phyloP scores from a whole-genome alignment of 176 grass and related monocot genomes.

The Raddia guianensis region DNA sequence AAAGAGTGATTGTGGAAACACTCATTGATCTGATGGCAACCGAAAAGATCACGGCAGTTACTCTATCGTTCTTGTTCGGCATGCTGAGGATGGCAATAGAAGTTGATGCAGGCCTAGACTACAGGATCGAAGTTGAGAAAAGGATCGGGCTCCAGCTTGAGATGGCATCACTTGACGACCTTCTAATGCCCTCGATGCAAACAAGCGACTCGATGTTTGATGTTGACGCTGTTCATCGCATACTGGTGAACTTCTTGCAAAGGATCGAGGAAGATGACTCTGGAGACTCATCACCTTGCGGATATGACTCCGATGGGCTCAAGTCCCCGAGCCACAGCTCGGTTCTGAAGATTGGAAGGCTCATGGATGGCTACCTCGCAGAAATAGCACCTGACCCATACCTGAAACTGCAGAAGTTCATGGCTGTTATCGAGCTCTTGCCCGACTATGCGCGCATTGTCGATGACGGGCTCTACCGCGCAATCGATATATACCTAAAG shows the following conservation, averaged over 20 bases:
- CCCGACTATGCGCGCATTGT: slow-evolving; percentile 84
- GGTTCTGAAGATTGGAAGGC: slow-evolving; percentile 76
- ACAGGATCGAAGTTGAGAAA: slow-evolving; percentile 80
- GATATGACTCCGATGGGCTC: slow-evolving; percentile 70
- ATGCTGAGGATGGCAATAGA: slow-evolving; percentile 93
- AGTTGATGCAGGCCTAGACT: slow-evolving; percentile 56
- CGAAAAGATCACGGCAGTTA: slow-evolving; percentile 74
- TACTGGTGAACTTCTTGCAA: slow-evolving; percentile 87
- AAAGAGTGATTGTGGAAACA: slow-evolving; percentile 66
- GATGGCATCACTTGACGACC: slow-evolving; percentile 81
- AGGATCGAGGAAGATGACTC: slow-evolving; percentile 78
- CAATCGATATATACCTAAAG: slow-evolving; percentile 98
- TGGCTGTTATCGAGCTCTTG: slow-evolving; percentile 81
- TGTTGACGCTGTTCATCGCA: slow-evolving; percentile 78
- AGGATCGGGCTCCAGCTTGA: slow-evolving; percentile 80
- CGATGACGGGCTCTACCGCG: slow-evolving; percentile 87
- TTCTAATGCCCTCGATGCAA: slow-evolving; percentile 72
- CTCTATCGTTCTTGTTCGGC: slow-evolving; percentile 86
- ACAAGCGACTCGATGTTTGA: slow-evolving; percentile 88
- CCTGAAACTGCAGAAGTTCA: slow-evolving; percentile 89
- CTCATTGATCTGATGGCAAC: slow-evolving; percentile 71
- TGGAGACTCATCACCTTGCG: slow-evolving; percentile 62
- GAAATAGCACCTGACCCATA: slow-evolving; percentile 86
- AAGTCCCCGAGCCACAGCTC: slow-evolving; percentile 78
- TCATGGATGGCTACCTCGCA: slow-evolving; percentile 68